Evolutionary conservation across 1,139 yeast genomes (phyloP).

Genomic region (Taphrina communis): DNA sequence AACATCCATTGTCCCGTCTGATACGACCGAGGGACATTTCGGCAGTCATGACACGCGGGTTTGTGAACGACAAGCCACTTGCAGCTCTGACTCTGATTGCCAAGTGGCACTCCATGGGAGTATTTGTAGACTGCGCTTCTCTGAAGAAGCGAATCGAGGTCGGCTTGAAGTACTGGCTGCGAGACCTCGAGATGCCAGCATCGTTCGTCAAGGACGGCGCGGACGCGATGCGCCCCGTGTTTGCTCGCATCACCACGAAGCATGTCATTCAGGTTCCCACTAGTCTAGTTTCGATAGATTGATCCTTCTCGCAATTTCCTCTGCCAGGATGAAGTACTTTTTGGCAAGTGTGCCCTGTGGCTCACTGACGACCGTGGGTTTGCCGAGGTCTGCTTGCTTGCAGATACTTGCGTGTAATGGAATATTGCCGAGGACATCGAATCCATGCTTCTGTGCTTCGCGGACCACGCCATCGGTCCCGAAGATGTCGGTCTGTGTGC

Average conservation of each 20-base stretch:
- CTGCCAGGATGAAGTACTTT: constrained; percentile 23
- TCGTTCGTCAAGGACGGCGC: background rate
- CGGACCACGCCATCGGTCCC: constrained; percentile 69
- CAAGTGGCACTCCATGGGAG: constrained; percentile 30
- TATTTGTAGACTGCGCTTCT: constrained; percentile 3
- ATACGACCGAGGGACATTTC: constrained; percentile 17
- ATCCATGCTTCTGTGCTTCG: constrained; percentile 61
- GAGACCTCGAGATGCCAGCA: constrained; percentile 10
- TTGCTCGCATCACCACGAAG: background rate
- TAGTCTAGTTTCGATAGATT: constrained; percentile 13
- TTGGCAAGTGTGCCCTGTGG: constrained; percentile 50
- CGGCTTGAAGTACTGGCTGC: constrained; percentile 16
- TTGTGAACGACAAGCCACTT: constrained; percentile 14
- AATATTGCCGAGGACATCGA: constrained; percentile 67
- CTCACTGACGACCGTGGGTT: constrained; percentile 63
- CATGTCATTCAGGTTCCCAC: background rate
- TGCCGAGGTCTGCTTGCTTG: constrained; percentile 65
- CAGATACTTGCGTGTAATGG: constrained; percentile 73
- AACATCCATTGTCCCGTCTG: constrained; percentile 29
- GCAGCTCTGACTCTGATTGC: constrained; percentile 21
- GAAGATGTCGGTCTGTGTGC: constrained; percentile 75
- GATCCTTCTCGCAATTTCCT: constrained; percentile 9
- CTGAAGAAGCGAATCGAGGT: constrained; percentile 12
- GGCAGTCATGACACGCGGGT: constrained; percentile 22
- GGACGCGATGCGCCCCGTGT: background rate